Evolutionary conservation across 352 stramenopile species (phyloP), one percentile per base, ranked within the genome.

Genomic region (Pythium phragmitis): DNA sequence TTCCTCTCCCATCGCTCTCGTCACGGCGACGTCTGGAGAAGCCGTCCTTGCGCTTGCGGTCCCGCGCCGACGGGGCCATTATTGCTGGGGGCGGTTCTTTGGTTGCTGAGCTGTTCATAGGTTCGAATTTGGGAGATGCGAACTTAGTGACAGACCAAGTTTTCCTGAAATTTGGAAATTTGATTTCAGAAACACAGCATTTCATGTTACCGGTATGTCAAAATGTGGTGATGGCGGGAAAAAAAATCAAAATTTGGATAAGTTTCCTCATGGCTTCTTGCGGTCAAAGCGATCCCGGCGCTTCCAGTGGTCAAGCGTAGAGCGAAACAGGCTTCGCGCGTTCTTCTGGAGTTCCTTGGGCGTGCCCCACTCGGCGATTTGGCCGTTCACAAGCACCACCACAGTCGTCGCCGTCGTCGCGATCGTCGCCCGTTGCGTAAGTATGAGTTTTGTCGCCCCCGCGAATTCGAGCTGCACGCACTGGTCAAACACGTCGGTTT

Each of bases 371-470:
- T 99, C 94, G 16, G 81, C 90, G 13, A 96, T 85, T 19, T 75
- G 76, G 14, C 97, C 97, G 45, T 91, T 75, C 59, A 98, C 96
- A 75, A 99, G 91, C 2, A 99, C 97, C 19, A 99, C 62, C 28
- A 99, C 94, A 14, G 74, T 73, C 71, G 99, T 94, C 60, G 87
- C 96, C 68, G 99, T 93, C 71, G 98, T 93, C 50, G 99, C 98
- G 7, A 96, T 99, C 67, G 98, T 87, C 19, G 99, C 72, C 19
- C 97, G 88, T 76, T 99, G 96, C 36, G 97, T 97, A 65, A 99
- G 98, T 12, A 91, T 98, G 2, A 99, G 67, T 42, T 96, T 72
- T 3, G 97, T 99, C 60, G 81, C 97, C 16, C 88, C 66, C 11
- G 77, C 53, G 33, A 77, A 72, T 12, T 57, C 59, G 21, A 58